phyloP scores from a whole-genome alignment of 2,329 filamentous ascomycete genomes.

The Penicillium griseofulvum region DNA sequence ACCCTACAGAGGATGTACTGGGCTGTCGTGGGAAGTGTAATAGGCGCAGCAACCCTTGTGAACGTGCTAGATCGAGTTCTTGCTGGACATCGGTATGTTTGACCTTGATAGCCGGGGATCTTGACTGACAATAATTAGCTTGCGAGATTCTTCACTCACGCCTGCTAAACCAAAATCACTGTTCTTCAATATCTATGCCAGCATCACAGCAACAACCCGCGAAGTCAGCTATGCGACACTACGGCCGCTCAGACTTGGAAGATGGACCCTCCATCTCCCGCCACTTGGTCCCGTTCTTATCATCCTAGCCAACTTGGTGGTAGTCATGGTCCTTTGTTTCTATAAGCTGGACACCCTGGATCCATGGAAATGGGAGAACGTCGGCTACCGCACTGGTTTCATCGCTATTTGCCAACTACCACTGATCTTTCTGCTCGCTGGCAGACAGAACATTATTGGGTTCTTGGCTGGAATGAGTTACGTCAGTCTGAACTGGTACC shows the following conservation, averaged over 20 bases:
- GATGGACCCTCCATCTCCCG: slow-evolving; percentile 37
- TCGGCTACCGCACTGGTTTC: slow-evolving; percentile 57
- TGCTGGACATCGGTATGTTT: slow-evolving; percentile 49
- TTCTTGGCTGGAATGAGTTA: slow-evolving; percentile 49
- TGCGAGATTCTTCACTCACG: slow-evolving; percentile 43
- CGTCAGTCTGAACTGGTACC: slow-evolving; percentile 53
- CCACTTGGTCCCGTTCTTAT: slow-evolving; percentile 39
- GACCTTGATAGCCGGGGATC: background rate
- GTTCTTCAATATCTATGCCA: slow-evolving; percentile 50
- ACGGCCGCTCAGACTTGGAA: slow-evolving; percentile 33
- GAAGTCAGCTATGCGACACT: slow-evolving; percentile 52
- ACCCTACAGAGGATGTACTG: slow-evolving; percentile 55
- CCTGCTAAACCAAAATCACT: slow-evolving; percentile 56
- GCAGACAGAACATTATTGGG: slow-evolving; percentile 56
- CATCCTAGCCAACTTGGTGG: slow-evolving; percentile 46
- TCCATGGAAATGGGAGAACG: slow-evolving; percentile 53
- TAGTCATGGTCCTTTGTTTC: slow-evolving; percentile 55
- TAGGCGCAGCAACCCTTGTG: slow-evolving; percentile 34
- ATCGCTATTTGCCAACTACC: slow-evolving; percentile 55
- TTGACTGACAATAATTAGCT: slow-evolving; percentile 30
- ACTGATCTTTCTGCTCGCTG: slow-evolving; percentile 55
- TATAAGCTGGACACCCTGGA: slow-evolving; percentile 54
- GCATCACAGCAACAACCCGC: slow-evolving; percentile 53
- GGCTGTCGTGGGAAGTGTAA: slow-evolving; percentile 46
- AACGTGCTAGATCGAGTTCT: slow-evolving; percentile 50